Conservation (phyloP, 495 filamentous ascomycete genomes). For the Hyaloscypha finlandica region DNA sequence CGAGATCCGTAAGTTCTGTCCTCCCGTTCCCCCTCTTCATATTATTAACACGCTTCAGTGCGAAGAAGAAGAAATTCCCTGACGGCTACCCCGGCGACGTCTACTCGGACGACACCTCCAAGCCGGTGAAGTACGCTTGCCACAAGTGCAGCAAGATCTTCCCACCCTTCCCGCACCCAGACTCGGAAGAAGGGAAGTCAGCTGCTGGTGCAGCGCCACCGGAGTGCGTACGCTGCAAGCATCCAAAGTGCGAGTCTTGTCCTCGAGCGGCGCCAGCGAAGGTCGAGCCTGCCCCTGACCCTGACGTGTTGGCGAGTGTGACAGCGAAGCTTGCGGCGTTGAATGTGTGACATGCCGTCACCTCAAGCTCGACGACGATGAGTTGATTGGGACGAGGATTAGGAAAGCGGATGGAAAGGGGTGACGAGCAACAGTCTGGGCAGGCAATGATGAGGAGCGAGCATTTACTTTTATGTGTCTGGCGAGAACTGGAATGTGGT, state of each 20-base stretch:
- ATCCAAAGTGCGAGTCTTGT: constrained; percentile 52
- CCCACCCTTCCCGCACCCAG: constrained; percentile 29
- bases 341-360: constrained; percentile 14
- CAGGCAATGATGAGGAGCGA: neutral
- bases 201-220: constrained; percentile 35
- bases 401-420: neutral
- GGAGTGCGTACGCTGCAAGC: constrained; percentile 63
- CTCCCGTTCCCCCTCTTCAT: constrained; percentile 21
- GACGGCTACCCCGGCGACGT: constrained; percentile 77
- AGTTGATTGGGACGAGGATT: neutral
- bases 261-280: constrained; percentile 54
- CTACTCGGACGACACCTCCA: constrained; percentile 40
- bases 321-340: constrained; percentile 57
- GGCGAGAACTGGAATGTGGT: neutral
- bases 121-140: constrained; percentile 60
- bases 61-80: constrained; percentile 72
- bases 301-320: constrained; percentile 62
- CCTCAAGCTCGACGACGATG: neutral
- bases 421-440: neutral
- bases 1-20: constrained; percentile 74
- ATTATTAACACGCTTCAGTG: constrained; percentile 45
- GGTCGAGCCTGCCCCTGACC: constrained; percentile 58
- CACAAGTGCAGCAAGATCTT: constrained; percentile 63
- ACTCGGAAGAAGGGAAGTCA: constrained; percentile 20
- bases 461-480: neutral